Conservation (phyloP, 768 basidiomycete genomes). For the Boletus tomentosulus region DNA sequence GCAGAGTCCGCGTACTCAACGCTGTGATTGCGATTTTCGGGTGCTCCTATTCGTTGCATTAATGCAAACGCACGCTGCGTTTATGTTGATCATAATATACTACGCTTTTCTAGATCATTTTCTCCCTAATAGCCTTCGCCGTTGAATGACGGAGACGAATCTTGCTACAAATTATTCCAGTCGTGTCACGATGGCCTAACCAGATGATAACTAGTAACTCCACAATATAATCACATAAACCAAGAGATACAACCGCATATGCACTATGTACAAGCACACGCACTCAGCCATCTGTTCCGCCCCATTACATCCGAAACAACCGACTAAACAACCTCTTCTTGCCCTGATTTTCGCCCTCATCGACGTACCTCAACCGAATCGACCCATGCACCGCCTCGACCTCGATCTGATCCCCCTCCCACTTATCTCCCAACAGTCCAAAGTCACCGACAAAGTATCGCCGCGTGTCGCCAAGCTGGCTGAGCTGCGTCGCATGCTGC, state of each 20-base stretch:
- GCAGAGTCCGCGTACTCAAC: no score
- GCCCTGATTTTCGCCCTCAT: slow-evolving; percentile 4
- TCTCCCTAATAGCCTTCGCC: no score
- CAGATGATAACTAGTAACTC: no score
- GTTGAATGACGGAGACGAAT: no score
- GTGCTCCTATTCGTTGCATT: no score
- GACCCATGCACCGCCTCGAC: slow-evolving; percentile 16
- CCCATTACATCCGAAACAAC: slow-evolving; percentile 14
- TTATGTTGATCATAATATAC: no score
- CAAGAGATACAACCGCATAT: neutral
- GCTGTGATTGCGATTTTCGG: no score
- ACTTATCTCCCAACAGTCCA: slow-evolving; percentile 10
- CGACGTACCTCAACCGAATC: slow-evolving; percentile 18
- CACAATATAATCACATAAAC: no score
- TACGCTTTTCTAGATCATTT: no score
- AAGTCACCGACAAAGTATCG: slow-evolving; percentile 28
- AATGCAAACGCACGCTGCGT: no score
- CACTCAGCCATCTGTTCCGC: neutral
- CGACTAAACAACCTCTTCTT: slow-evolving; percentile 19
- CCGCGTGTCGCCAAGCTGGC: slow-evolving; percentile 14
- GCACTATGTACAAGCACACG: neutral
- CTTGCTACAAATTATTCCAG: no score
- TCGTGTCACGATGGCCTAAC: no score
- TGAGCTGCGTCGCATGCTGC: slow-evolving; percentile 16
- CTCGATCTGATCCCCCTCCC: slow-evolving; percentile 21